Evolutionary conservation across 805 yeast genomes (phyloP).

Genomic region (Metschnikowia koreensis): DNA sequence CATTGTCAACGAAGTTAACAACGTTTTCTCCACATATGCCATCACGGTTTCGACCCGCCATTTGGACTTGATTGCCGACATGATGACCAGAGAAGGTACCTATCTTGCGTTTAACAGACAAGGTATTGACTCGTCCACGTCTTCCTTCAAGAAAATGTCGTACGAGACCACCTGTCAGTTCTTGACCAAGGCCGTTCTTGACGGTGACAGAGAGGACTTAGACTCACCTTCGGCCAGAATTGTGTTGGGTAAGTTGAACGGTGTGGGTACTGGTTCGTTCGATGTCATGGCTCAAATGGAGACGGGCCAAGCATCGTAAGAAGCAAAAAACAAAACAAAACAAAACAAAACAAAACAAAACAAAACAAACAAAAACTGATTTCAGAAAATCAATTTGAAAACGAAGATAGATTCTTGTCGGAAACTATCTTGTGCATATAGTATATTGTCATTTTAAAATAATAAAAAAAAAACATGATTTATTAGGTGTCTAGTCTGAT

Average conservation of each 20-base stretch:
- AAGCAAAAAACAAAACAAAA: background rate
- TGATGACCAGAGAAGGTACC: constrained; percentile 99
- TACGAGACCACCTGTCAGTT: constrained; percentile 98
- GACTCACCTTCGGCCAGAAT: constrained; percentile 92
- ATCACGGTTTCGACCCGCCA: constrained; percentile 91
- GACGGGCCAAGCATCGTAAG: background rate
- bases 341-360: background rate
- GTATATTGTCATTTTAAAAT: background rate
- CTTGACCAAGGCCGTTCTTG: constrained; percentile 92
- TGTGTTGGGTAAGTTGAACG: constrained; percentile 85
- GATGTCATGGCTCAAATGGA: constrained; percentile 58
- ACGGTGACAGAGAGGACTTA: constrained; percentile 83
- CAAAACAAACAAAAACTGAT: background rate
- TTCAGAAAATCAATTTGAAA: too few relatives aligned
- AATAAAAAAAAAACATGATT: background rate
- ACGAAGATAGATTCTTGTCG: background rate
- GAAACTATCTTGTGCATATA: background rate
- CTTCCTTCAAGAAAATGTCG: constrained; percentile 98
- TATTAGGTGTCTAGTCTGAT: background rate
- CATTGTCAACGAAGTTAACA: constrained; percentile 90
- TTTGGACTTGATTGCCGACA: constrained; percentile 94
- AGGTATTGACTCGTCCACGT: constrained; percentile 94
- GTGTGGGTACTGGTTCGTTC: constrained; percentile 95
- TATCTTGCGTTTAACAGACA: constrained; percentile 96
- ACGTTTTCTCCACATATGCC: constrained; percentile 95